These are phyloP conservation scores for Cutaneotrichosporon sp. DNA, from an alignment of 1,284 basidiomycete species.

Conservation along the genomic window DNA sequence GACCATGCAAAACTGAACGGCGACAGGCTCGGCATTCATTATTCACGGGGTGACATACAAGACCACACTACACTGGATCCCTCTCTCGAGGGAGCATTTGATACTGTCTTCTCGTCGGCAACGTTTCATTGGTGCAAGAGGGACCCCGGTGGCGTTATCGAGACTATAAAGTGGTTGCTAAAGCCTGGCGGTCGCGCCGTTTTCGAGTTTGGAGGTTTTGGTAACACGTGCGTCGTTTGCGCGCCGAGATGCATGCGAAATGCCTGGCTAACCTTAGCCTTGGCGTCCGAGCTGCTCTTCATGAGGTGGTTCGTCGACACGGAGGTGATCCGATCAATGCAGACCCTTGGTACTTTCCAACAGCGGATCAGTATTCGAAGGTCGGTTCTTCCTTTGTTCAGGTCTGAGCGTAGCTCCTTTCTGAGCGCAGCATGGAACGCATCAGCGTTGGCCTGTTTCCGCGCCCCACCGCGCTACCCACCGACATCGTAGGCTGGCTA, in stretches of 20 bases:
- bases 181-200: constrained; percentile 65
- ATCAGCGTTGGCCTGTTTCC: constrained; percentile 59
- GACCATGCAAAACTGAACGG: constrained; percentile 54
- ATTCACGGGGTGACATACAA: constrained; percentile 39
- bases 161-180: constrained; percentile 56
- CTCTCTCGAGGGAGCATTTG: constrained; percentile 33
- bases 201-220: constrained; percentile 69
- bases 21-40: constrained; percentile 50
- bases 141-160: constrained; percentile 61
- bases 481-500: constrained; percentile 65
- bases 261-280: constrained; percentile 3
- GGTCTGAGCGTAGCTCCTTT: constrained; percentile 54
- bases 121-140: constrained; percentile 77
- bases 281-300: constrained; percentile 60
- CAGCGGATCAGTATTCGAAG: constrained; percentile 58
- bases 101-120: constrained; percentile 68
- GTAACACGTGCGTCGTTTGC: constrained; percentile 36
- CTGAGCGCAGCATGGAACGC: constrained; percentile 56
- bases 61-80: constrained; percentile 16
- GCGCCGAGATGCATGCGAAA: too few relatives aligned
- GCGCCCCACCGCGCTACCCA: constrained; percentile 60
- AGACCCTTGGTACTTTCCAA: constrained; percentile 83
- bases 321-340: constrained; percentile 57
- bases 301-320: constrained; percentile 55
- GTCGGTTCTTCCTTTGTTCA: background rate